Base-by-base conservation (phyloP, 2,329 filamentous ascomycete species). In the Sarocladiaceae sp. region DNA sequence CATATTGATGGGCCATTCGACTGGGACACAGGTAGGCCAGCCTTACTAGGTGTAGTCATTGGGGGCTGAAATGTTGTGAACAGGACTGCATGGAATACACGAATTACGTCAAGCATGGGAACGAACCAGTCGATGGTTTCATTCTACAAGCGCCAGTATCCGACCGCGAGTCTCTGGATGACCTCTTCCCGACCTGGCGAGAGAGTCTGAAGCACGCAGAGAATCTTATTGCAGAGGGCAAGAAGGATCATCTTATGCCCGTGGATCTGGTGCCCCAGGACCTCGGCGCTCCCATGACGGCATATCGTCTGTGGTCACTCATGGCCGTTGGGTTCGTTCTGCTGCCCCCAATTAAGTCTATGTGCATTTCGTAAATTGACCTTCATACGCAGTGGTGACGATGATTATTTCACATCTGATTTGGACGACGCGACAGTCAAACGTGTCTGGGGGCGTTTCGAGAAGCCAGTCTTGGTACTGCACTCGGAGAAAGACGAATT, bases 381-480 rank as follows among this genome's bases (percentile, higher is more conserved):
- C 15, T 6, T 17, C 23, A n/a, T 18, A 20, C 22, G 26, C 18
- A 81, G 83, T 4, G 87, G 86, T 10, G 86, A 88, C 54, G 92
- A 97, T 64, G 92, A 96, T 64, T 90, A 88, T 63, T 96, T 96
- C 70, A 92, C 87, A n/a, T 84, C 83, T 2, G 88, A 94, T 63
- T 70, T 94, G n/a, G 66, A 72, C 0, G 70, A 77, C 28, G 73
- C 79, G 28, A 72, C 75, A 17, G 71, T 91, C 6, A 62, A 67
- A 22, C 65, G 65, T 13, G 86, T 85, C n/a, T 96, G 93, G 78
- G 79, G 83, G 3, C 71, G 70, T 48, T 71, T 90, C 52, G 70
- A 72, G 39, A 76, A 79, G 50, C 80, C 82, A 1, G 66, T 90
- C 1, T 69, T 88, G 57, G 80, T 88, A 17, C 63, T 91, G 28